Evolutionary conservation across 2,329 filamentous ascomycete species (phyloP), one percentile per base, ranked within the genome.

Genomic region (Pseudogymnoascus sp.): DNA sequence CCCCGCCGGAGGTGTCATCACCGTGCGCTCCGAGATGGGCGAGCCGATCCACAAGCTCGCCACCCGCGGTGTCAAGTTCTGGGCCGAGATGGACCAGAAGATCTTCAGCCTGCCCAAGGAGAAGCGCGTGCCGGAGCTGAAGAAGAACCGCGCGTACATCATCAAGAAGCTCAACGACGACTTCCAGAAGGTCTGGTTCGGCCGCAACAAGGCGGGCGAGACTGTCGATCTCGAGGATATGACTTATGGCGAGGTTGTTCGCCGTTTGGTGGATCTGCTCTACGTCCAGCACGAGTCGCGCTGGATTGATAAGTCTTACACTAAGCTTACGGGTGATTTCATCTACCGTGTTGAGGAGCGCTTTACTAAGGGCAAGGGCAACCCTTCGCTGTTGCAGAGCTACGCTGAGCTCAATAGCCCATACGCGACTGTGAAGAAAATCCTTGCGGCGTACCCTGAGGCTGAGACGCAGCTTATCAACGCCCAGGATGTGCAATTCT

Each of bases 11-110:
- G 95, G 95, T 74, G 87, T 99, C 67, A 93, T 99, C 71, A 99
- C 95, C 28, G 95, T 99, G 60, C 87, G 92, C 68, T 99, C 95
- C 1, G 95, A 99, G 78, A 99, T 99, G 96, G 96, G 95, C 53
- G 95, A 99, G 81, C 96, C 95, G 5, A 99, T 99, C 67, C 95
- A 99, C 82, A 99, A 99, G 81, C 85, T 99, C 65, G 96, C 95
- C 15, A 99, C 95, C 60, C 89, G 96, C 65, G 95, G 95, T 83
- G 93, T 99, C 59, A 82, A 86, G 63, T 96, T 99, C 82, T 99
- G 95, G 95, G 88, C 92, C 60, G 96, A 99, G 79, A 96, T 99
- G 92, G 95, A 99, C 73, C 86, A 96, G 76, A 97, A 96, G 79
- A 97, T 99, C 72, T 99, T 99, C 81, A 89, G 87, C 73, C 80